Evolutionary conservation across 495 filamentous ascomycete species (phyloP).

Genomic region (Pyrenula aspistea): DNA sequence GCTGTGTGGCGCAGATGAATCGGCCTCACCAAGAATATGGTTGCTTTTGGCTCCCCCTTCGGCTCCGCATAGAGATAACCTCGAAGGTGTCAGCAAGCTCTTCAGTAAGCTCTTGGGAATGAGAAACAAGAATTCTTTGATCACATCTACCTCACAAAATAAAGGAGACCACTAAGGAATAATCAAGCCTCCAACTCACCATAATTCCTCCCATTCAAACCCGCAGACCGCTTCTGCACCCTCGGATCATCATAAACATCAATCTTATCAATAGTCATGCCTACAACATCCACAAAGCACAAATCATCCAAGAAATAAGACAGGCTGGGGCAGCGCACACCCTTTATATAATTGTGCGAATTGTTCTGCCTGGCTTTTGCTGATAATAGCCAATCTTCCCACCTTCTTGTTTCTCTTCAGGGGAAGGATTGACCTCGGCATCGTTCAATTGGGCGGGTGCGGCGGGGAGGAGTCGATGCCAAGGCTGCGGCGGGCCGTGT

Average conservation of each 20-base stretch:
- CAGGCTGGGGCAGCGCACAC: no score
- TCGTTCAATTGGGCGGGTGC: neutral
- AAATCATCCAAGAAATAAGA: no score
- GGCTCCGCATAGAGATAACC: constrained; percentile 59
- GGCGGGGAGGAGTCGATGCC: neutral
- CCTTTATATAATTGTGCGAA: no score
- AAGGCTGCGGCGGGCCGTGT: neutral
- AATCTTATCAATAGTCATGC: constrained; percentile 47
- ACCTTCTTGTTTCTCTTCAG: no score
- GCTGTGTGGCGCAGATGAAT: no score
- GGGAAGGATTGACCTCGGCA: neutral
- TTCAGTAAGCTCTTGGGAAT: neutral
- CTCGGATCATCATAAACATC: constrained; percentile 46
- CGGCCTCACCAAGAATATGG: constrained; percentile 50
- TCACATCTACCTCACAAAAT: neutral
- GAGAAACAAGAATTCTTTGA: neutral
- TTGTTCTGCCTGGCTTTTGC: no score
- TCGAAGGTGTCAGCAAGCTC: constrained; percentile 5
- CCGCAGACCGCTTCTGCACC: constrained; percentile 46
- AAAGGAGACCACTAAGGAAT: neutral
- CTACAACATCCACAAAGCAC: no score
- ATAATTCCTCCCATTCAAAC: constrained; percentile 53
- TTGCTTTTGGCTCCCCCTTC: constrained; percentile 34
- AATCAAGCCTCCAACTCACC: no score
- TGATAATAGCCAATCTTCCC: no score